Conservation (phyloP, 148 eudicot species). For the Fallopia convolvulus region DNA sequence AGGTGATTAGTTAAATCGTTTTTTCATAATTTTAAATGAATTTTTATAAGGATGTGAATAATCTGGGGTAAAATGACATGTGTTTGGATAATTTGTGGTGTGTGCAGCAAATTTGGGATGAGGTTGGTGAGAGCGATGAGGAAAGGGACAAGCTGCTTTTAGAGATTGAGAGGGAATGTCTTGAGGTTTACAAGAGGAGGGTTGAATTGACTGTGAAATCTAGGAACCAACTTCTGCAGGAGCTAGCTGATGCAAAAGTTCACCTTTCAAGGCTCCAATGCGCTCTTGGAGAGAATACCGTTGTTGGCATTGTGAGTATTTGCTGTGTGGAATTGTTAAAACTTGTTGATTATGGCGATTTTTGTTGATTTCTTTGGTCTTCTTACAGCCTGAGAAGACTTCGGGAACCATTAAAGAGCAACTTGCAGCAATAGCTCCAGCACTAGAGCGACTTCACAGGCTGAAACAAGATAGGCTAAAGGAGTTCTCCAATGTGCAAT, state of each 20-base stretch:
- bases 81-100: neutral
- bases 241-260: conserved; percentile 78
- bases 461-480: conserved; percentile 77
- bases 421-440: conserved; percentile 79
- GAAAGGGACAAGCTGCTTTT: conserved; percentile 90
- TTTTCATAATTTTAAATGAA: neutral
- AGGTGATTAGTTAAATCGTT: conserved; percentile 35
- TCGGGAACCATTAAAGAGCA: conserved; percentile 92
- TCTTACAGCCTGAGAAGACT: conserved; percentile 72
- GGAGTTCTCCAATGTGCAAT: conserved; percentile 65
- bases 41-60: neutral
- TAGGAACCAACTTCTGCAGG: conserved; percentile 77
- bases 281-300: conserved; percentile 78
- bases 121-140: conserved; percentile 90
- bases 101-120: conserved; percentile 92
- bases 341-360: neutral
- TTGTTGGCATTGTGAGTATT: conserved; percentile 63
- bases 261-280: conserved; percentile 64
- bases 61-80: neutral
- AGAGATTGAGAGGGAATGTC: conserved; percentile 84
- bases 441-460: conserved; percentile 60
- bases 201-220: conserved; percentile 90
- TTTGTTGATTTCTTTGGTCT: conserved; percentile 9
- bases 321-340: neutral
- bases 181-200: conserved; percentile 92